Evolutionary conservation across 2,329 filamentous ascomycete species (phyloP), one percentile per base, ranked within the genome.

Genomic region (Daldinia eschscholtzii): DNA sequence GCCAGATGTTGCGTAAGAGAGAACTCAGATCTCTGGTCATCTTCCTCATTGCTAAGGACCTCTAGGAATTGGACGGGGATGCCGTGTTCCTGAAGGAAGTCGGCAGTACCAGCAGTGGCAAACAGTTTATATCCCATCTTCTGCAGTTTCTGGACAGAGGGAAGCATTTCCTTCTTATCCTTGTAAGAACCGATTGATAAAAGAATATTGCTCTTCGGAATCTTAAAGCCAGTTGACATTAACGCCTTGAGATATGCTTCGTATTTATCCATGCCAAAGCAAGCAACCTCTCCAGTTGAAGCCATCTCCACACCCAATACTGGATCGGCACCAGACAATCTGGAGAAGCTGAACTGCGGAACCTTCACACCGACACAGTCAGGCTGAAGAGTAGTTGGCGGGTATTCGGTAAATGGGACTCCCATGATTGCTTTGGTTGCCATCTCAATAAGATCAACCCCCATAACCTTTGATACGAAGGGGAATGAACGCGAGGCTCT

Each of bases 221-320:
- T 88, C 81, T 92, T 94, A 87, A 99, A 99, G 52, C 96, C 96
- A 60, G 96, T 98, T 1, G 96, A 97, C 73, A 99, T 89, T 64
- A 99, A 85, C 60, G 93, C 96, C 85, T 99, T 99, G 76, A 99
- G 88, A 80, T 99, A 99, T 18, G 96, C 96, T 81, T 99, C 96
- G 79, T 97, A 97, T 83, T 98, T 97, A 82, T 97, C 94, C 70
- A 90, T 88, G 78, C 96, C 96, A 77, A 99, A 99, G 78, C 92
- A 98, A 74, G 96, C 96, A 75, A 99, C 96, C 82, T 99, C 96
- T 81, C 96, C 96, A 67, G 96, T 99, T 4, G 96, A 98, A 18
- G 96, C 96, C 96, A 99, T 99, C 83, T 99, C 96, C 6, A 99
- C 96, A 83, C 96, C 96, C 68, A 98, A 88, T 50, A 99, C 94